phyloP scores from a whole-genome alignment of 176 grass and related monocot genomes.

The Areca catechu region DNA sequence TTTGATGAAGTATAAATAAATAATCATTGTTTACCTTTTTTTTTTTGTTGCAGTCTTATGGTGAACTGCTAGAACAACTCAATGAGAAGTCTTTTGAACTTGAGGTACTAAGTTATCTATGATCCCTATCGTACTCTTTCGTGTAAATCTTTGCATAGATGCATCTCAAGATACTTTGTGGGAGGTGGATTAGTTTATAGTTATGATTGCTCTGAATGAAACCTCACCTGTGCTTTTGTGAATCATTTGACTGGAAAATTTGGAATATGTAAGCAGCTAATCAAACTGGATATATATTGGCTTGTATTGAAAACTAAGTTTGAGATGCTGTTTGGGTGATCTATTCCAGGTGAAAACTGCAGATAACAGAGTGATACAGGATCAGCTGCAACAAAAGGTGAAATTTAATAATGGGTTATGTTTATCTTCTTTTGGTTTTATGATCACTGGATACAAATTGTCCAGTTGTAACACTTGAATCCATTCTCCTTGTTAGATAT shows the following conservation, averaged over 20 bases:
- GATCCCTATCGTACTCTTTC: slow-evolving; percentile 3
- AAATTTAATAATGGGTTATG: slow-evolving; percentile 5
- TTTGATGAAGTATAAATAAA: slow-evolving; percentile 15
- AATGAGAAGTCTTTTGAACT: slow-evolving; percentile 96
- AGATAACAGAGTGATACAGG: slow-evolving; percentile 98
- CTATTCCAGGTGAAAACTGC: slow-evolving; percentile 79
- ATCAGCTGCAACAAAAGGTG: slow-evolving; percentile 88
- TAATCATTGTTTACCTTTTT: slow-evolving; percentile 11
- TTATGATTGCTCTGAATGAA: too few relatives aligned
- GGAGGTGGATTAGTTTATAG: too few relatives aligned
- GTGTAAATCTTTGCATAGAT: neutral
- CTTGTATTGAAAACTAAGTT: too few relatives aligned
- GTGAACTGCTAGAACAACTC: slow-evolving; percentile 75
- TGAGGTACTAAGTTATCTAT: slow-evolving; percentile 52
- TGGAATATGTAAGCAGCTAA: too few relatives aligned
- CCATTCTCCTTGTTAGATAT: slow-evolving; percentile 38
- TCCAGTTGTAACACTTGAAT: slow-evolving; percentile 4
- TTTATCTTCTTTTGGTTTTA: neutral
- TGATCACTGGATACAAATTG: neutral
- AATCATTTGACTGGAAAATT: too few relatives aligned
- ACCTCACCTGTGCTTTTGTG: too few relatives aligned
- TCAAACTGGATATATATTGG: too few relatives aligned
- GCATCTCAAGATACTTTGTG: too few relatives aligned
- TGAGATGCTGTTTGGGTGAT: slow-evolving; percentile 15
- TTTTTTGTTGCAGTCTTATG: slow-evolving; percentile 58